Base-by-base conservation (phyloP, 805 yeast genomes). In the Ascoidea asiatica region DNA sequence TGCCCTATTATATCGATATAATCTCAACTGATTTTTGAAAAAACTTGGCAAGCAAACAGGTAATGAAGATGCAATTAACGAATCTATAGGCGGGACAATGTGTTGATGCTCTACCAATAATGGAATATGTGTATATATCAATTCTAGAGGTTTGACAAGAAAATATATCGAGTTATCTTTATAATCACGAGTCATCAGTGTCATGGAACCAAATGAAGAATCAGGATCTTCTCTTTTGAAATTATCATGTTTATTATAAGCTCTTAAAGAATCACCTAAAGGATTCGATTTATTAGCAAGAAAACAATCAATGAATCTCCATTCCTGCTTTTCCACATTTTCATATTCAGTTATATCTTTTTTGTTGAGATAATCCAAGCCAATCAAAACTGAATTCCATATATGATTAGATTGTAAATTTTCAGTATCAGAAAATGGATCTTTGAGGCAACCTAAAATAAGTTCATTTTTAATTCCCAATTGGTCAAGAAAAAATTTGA, bases 11-110 rank as follows among this genome's bases (percentile, higher is more conserved):
- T 75, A 90, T 57, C 78, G 80, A 47, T 72, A 63, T 44, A 88
- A 69, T 47, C 68, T 67, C 38, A 90, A 58, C 1, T 70, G 66
- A 55, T 77, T 74, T 37, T 64, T 67, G 59, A 81, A 76, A 54
- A 81, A 87, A 0, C 87, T 81, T 0, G 95, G 89, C 55, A 87
- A 84, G n/a, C 81, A 75, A 23, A 94, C 73, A 0, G 98, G 98
- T 42, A 90, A 65, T 41, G 87, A 76, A 47, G 86, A 69, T 15
- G 92, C 89, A 19, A 81, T 75, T 50, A 77, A 70, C 35, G 83
- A 81, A 49, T 85, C 89, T 48, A 90, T 65, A 2, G 94, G 85
- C 4, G 97, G 97, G 23, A 75, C 70, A 19, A 90, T 75, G 62
- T 85, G 95, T 60, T 92, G 98, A 50, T 84, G 81, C 48, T 76